Evolutionary conservation across 2,329 filamentous ascomycete genomes (phyloP), one percentile per base, ranked within the genome.

Genomic region (Diaporthe sp.): DNA sequence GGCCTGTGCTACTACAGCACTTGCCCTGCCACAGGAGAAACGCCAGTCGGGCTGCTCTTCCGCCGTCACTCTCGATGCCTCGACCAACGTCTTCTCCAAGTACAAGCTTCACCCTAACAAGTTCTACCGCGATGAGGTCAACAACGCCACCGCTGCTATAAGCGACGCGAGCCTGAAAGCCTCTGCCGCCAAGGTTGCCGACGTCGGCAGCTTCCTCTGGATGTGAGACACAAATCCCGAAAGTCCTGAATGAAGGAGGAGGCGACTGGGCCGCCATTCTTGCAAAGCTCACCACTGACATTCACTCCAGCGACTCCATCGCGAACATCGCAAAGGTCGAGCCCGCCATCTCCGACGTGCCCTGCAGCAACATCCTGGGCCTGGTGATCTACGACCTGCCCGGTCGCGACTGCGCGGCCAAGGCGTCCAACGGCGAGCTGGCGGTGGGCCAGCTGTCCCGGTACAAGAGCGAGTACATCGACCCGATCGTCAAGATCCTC

Each of bases 301-400:
- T 15, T 9, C 4, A 28, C 37, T 55, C 34, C 65, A 82, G 82
- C 77, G 84, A 85, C 79, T 82, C 83, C 76, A 85, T 85, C 76
- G 81, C 72, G 34, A 84, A 84, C 81, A 84, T 85, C 67, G 80
- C 67, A 77, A 83, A 81, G 78, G 79, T 85, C 74, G 82, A 85
- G 81, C 82, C 83, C 37, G 83, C 82, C 20, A 76, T 85, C 53
- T 78, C 80, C 60, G 82, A 83, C 65, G 82, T 83, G 6, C 82
- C 84, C 37, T 85, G 84, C 81, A 75, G 81, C 67, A 71, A 85
- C 77, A 85, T 86, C 79, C 80, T 85, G 70, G 84, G 84, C 75
- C 80, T 92, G 72, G 91, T 93, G 73, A 89, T 92, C 72, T 92
- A 92, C 82, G 88, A 92, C 81, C 84, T 92, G 17, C 91, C 91